Base-by-base conservation (phyloP, 192 early-diverging fungal genomes). In the Dimargaris xerosporica region DNA sequence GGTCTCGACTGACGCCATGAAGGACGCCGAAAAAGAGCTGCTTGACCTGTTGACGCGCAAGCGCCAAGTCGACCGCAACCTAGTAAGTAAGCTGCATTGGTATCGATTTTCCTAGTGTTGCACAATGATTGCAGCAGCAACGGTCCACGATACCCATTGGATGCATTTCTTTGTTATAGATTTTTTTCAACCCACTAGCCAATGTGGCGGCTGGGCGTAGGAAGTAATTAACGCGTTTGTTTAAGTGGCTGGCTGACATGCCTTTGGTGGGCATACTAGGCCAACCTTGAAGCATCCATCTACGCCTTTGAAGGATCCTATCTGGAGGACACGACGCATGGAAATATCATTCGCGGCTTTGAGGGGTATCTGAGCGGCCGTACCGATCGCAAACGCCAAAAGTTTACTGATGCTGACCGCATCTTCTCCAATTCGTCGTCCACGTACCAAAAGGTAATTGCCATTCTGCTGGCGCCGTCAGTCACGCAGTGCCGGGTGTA, bases 271-370 rank as follows among this genome's bases (percentile, higher is more conserved):
- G n/a, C n/a, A n/a, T n/a, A n/a, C n/a, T n/a, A n/a, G 82, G 75
- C 73, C 42, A 85, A 79, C 31, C 72, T 92, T 0, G 93, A 95
- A 65, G 73, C 79, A 19, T 77, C 80, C 25, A 92, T 95, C 44
- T 95, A 89, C 71, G 73, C 79, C 25, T 88, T 89, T 69, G 93
- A 95, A 67, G 85, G 86, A 1, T 86, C 87, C 11, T 95, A 95
- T 66, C 74, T 95, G 34, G 93, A 95, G 71, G 89, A 87, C 58
- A 91, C 91, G 0, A 77, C 80, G 6, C 80, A 85, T 25, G 93
- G 93, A 31, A 95, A 95, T 65, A 85, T 95, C 62, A 85, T 93
- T 45, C 75, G 81, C 43, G 93, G 93, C 0, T 95, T 92, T 62
- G 91, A 93, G 13, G 88, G 86, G 0, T 95, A 95, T 66, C 70